These are phyloP conservation scores for Amanita brunnescens DNA, from an alignment of 768 basidiomycete species.

Conservation along the genomic window DNA sequence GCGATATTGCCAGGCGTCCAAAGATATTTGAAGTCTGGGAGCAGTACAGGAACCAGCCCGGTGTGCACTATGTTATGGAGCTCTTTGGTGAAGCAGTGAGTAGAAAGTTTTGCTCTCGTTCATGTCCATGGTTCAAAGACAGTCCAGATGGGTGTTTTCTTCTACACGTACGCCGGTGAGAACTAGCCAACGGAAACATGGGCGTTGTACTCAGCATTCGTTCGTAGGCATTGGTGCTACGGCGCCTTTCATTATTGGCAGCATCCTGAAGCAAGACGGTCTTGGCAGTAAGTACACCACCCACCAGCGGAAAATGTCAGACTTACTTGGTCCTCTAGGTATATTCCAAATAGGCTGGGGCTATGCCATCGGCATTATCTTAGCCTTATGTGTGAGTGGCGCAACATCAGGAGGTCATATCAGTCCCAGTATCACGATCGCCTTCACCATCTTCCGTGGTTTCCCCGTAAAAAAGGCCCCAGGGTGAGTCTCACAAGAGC, in stretches of 20 bases:
- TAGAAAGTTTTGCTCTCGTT: background rate
- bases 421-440: conserved; percentile 10
- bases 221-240: conserved; percentile 44
- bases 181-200: background rate
- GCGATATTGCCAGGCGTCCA: conserved; percentile 33
- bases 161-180: conserved; percentile 49
- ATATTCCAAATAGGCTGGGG: conserved; percentile 8
- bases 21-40: conserved; percentile 42
- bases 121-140: conserved; percentile 4
- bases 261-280: conserved; percentile 1
- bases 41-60: conserved; percentile 28
- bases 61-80: conserved; percentile 47
- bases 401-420: conserved; percentile 11
- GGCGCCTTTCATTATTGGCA: conserved; percentile 24
- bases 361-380: conserved; percentile 10
- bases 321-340: background rate
- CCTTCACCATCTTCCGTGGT: conserved; percentile 7
- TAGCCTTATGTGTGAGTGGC: conserved; percentile 8
- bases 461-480: conserved; percentile 11
- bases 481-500: conserved; percentile 1
- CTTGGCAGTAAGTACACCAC: conserved; percentile 3
- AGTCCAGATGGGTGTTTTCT: conserved; percentile 47
- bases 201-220: background rate
- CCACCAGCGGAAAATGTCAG: background rate
- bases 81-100: conserved; percentile 53